Evolutionary conservation across 805 yeast genomes (phyloP).

Genomic region (Wickerhamiella sergipiensis): DNA sequence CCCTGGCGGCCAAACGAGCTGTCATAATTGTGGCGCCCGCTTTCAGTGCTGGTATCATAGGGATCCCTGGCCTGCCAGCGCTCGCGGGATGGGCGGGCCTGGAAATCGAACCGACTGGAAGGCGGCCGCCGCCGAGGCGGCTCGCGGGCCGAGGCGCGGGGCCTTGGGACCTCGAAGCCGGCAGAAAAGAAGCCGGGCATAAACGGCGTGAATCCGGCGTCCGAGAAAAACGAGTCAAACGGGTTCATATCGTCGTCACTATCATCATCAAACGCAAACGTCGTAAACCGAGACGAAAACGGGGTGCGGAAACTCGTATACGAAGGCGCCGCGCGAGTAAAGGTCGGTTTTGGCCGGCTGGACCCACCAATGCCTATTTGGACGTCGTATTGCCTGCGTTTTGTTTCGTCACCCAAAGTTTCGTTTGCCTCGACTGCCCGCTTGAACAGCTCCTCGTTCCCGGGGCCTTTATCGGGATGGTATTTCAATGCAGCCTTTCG

Average conservation of each 20-base stretch:
- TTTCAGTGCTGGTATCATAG: background rate
- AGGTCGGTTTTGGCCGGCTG: background rate
- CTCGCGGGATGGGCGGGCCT: background rate
- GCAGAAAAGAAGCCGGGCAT: background rate
- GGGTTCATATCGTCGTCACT: background rate
- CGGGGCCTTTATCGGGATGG: slow-evolving; percentile 73
- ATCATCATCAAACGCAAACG: background rate
- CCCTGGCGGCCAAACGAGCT: background rate
- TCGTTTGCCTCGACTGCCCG: slow-evolving; percentile 82
- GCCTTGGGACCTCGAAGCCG: background rate
- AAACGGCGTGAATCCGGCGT: background rate
- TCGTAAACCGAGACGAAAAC: background rate
- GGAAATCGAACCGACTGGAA: background rate
- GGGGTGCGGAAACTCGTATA: background rate
- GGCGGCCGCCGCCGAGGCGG: background rate
- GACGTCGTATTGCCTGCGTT: slow-evolving; percentile 70
- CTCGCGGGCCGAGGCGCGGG: background rate
- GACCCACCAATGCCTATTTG: background rate
- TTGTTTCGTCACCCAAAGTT: slow-evolving; percentile 67
- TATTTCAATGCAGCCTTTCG: slow-evolving; percentile 54
- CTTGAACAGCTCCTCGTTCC: slow-evolving; percentile 64
- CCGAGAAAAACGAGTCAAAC: background rate
- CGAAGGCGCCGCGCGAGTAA: background rate
- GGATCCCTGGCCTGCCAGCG: background rate
- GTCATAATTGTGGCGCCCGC: background rate